phyloP scores from a whole-genome alignment of 768 basidiomycete genomes.

The Terana coerulea region DNA sequence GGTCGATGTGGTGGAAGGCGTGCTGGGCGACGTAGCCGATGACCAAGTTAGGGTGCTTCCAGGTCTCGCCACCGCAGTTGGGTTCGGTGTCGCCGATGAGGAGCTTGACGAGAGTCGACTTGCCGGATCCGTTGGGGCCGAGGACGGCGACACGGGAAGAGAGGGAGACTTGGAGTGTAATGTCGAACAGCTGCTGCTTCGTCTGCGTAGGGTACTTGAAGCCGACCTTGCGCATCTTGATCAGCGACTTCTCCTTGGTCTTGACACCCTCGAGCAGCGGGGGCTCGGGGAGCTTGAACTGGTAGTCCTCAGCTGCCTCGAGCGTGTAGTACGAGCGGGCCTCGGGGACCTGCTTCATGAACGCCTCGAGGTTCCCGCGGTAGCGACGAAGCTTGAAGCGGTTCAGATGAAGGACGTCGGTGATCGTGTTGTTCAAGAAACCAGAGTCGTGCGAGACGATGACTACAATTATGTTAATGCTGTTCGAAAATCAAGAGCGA shows the following conservation, averaged over 20 bases:
- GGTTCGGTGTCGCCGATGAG: conserved; percentile 96
- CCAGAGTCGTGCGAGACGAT: conserved; percentile 97
- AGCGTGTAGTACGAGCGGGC: conserved; percentile 98
- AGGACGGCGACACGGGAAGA: conserved; percentile 98
- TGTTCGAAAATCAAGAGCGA: conserved; percentile 4
- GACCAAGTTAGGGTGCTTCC: conserved; percentile 99
- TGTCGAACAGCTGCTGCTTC: conserved; percentile 90
- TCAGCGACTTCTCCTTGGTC: conserved; percentile 96
- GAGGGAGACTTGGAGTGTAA: conserved; percentile 94
- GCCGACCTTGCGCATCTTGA: conserved; percentile 97
- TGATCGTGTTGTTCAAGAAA: conserved; percentile 98
- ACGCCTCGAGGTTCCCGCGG: conserved; percentile 91
- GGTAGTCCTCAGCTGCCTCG: conserved; percentile 94
- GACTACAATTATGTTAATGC: conserved; percentile 41
- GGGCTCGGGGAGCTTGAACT: conserved; percentile 96
- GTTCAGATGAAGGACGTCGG: conserved; percentile 95
- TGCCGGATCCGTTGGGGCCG: conserved; percentile 98
- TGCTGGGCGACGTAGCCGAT: conserved; percentile 99
- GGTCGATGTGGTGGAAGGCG: conserved; percentile 99
- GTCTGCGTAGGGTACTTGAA: conserved; percentile 91
- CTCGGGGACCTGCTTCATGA: conserved; percentile 93
- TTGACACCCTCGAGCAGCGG: conserved; percentile 99
- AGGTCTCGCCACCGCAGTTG: conserved; percentile 95
- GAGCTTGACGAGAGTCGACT: conserved; percentile 95
- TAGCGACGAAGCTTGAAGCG: conserved; percentile 97